Evolutionary conservation across 1,139 yeast genomes (phyloP), one percentile per base, ranked within the genome.

Genomic region (Suhomyces taliae): DNA sequence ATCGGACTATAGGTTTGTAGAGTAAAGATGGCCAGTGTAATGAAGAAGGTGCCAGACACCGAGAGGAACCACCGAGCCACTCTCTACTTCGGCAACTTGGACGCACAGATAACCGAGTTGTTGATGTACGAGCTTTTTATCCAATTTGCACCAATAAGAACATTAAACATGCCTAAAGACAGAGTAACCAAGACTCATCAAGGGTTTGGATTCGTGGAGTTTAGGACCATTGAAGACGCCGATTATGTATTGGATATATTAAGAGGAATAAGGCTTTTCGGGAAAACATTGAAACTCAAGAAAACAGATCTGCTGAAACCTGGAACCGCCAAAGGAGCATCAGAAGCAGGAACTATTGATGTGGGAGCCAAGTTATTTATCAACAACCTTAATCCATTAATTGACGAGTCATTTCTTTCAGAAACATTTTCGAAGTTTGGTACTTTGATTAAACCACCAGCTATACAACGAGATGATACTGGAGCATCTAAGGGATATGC

Each of bases 191-290:
- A 81, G 51, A 73, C 79, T 2, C 90, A 87, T 58, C 95, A 87
- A 60, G 98, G 97, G 14, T 93, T 75, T 67, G 98, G 96, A 10
- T 93, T 93, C 66, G 85, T 88, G 2, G 95, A 89, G 61, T 85
- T 87, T 57, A 69, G 74, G 45, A 71, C 76, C 9, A 69, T 69
- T 2, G 72, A 66, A 24, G 97, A 90, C 57, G 86, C 89, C 0
- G 86, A 83, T 12, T 93, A 91, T 59, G 90, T 85, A 1, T 65
- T 79, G 34, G 76, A 79, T 49, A 67, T 88, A 1, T 66, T 89
- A 61, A 75, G 79, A 50, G 89, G 89, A 2, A 72, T 87, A 2
- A 67, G 82, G 39, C 66, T 93, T 35, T 88, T 67, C 58, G 90
- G 88, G 1, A 83, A 85, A 56, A 70, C 78, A 1, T 58, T 93